These are phyloP conservation scores for Acrodontium crateriforme DNA, from an alignment of 2,329 filamentous ascomycete species.

Conservation along the genomic window DNA sequence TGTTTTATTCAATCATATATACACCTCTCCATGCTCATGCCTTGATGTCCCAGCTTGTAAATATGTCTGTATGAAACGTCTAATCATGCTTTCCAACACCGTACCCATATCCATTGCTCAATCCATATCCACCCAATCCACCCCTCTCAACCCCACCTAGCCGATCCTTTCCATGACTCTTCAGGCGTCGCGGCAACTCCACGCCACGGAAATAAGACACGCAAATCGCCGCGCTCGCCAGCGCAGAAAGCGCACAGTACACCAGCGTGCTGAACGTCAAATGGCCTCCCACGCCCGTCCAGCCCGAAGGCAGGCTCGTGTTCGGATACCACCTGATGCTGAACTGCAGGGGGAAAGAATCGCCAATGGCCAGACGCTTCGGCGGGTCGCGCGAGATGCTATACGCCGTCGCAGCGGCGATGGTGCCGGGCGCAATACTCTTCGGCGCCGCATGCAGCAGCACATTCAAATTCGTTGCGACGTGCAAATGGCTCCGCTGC, in stretches of 20 bases:
- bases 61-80: too few species aligned
- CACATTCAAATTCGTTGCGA: slow-evolving; percentile 81
- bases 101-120: slow-evolving; percentile 21
- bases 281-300: slow-evolving; percentile 39
- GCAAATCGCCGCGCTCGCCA: slow-evolving; percentile 35
- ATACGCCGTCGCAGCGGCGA: slow-evolving; percentile 81
- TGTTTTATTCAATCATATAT: too few species aligned
- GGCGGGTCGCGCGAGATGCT: slow-evolving; percentile 48
- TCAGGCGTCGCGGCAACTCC: slow-evolving; percentile 37
- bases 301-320: slow-evolving; percentile 48
- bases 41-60: too few species aligned
- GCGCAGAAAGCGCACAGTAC: slow-evolving; percentile 35
- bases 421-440: slow-evolving; percentile 47
- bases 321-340: slow-evolving; percentile 78
- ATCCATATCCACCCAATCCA: slow-evolving; percentile 29
- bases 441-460: slow-evolving; percentile 57
- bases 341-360: slow-evolving; percentile 65
- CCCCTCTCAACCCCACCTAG: slow-evolving; percentile 26
- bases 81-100: slow-evolving; percentile 32
- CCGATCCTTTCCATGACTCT: slow-evolving; percentile 44
- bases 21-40: too few species aligned
- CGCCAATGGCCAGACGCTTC: slow-evolving; percentile 68
- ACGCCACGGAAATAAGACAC: slow-evolving; percentile 42
- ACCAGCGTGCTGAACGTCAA: slow-evolving; percentile 35
- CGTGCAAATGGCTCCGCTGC: slow-evolving; percentile 77